Percentiles rank a stretch among this genome's conserved stretches.
phyloP scores from a whole-genome alignment of 2,329 filamentous ascomycete genomes.

The Sclerotinia trifoliorum region DNA sequence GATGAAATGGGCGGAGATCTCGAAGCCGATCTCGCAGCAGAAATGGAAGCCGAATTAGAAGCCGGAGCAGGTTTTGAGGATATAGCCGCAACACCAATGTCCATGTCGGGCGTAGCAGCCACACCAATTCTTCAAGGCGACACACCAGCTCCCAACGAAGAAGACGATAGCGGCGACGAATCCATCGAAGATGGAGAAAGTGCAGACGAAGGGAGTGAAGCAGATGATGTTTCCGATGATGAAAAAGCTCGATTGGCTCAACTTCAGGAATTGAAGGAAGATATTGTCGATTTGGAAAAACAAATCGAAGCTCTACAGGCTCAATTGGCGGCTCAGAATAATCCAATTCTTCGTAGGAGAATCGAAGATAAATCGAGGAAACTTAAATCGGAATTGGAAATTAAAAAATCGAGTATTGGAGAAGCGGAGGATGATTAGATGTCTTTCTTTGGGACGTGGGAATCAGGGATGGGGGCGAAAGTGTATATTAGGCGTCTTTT shows the following conservation, averaged over 20 bases:
- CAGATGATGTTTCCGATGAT: slow-evolving; percentile 51
- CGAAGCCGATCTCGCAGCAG: slow-evolving; percentile 39
- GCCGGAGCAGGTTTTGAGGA: slow-evolving; percentile 32
- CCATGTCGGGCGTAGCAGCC: slow-evolving; percentile 30
- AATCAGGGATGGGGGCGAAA: too few relatives aligned
- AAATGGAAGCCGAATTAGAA: slow-evolving; percentile 35
- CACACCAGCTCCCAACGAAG: slow-evolving; percentile 29
- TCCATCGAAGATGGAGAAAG: slow-evolving; percentile 48
- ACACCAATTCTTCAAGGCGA: slow-evolving; percentile 36
- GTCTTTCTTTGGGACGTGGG: too few relatives aligned
- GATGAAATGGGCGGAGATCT: slow-evolving; percentile 42
- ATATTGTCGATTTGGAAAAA: slow-evolving; percentile 55
- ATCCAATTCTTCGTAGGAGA: slow-evolving; percentile 50
- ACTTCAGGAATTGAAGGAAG: slow-evolving; percentile 48
- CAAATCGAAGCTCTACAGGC: slow-evolving; percentile 47
- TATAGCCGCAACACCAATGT: slow-evolving; percentile 41
- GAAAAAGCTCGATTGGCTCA: slow-evolving; percentile 49
- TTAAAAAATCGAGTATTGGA: slow-evolving; percentile 49
- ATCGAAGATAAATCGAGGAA: slow-evolving; percentile 49
- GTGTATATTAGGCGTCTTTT: not conserved
- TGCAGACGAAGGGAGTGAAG: slow-evolving; percentile 45
- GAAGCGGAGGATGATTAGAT: slow-evolving; percentile 36
- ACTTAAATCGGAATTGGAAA: slow-evolving; percentile 52
- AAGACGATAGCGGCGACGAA: slow-evolving; percentile 43
- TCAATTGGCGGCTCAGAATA: slow-evolving; percentile 46